These are phyloP conservation scores for Keithomyces neogunnii DNA, from an alignment of 2,329 filamentous ascomycete genomes.

Conservation along the genomic window DNA sequence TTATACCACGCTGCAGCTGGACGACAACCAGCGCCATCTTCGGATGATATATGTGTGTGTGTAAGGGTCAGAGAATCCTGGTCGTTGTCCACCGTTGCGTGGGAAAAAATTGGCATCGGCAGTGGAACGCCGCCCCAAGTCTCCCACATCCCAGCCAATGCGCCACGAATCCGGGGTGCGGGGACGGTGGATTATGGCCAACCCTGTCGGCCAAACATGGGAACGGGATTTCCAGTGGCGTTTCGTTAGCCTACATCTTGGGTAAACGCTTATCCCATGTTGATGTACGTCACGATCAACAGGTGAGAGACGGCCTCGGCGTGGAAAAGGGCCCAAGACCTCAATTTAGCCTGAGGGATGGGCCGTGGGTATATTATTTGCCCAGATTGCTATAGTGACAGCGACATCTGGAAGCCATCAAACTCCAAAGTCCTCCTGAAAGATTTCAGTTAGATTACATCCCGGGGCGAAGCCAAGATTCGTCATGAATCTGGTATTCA, in stretches of 20 bases:
- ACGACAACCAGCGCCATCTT: neutral
- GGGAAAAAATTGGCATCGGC: neutral
- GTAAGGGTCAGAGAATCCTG: neutral
- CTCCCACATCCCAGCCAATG: neutral
- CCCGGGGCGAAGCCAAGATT: constrained; percentile 58
- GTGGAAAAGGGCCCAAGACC: neutral
- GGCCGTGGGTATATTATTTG: neutral
- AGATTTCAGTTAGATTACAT: constrained; percentile 48
- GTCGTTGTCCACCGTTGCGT: neutral
- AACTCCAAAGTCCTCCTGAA: constrained; percentile 29
- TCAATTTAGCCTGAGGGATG: neutral
- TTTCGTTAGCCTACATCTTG: neutral
- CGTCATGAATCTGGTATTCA: constrained; percentile 56
- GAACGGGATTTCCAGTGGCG: neutral
- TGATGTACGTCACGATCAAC: too few relatives aligned
- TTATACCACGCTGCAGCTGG: neutral
- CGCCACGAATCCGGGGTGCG: constrained; percentile 3
- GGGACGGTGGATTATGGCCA: neutral
- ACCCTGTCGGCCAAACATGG: neutral
- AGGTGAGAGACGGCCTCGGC: too few relatives aligned
- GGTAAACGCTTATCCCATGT: constrained; percentile 4
- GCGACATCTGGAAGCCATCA: constrained; percentile 7
- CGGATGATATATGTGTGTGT: neutral
- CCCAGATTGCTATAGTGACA: neutral
- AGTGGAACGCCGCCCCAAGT: neutral